Conservation (phyloP, 495 filamentous ascomycete species). For the Penicillium coprophilum region DNA sequence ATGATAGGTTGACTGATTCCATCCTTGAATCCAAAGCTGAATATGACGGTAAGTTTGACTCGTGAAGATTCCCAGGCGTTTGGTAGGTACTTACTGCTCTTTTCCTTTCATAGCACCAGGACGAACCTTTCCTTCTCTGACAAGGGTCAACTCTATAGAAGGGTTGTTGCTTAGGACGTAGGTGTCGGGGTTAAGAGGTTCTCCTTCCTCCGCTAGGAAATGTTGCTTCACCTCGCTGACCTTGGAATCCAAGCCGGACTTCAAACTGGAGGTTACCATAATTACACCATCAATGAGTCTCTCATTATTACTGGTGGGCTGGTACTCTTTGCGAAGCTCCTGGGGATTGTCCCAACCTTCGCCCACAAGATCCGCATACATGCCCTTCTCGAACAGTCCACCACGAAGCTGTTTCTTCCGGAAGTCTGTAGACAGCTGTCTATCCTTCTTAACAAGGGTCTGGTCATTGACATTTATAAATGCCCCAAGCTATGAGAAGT, state of each 20-base stretch:
- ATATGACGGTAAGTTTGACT: background rate
- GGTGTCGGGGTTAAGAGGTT: constrained; percentile 8
- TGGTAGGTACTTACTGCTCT: constrained; percentile 17
- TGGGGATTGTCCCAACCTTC: constrained; percentile 13
- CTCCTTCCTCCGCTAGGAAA: constrained; percentile 17
- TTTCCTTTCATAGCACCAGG: constrained; percentile 6
- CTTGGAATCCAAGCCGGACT: background rate
- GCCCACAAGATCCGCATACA: constrained; percentile 9
- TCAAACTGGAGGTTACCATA: constrained; percentile 12
- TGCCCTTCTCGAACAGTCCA: constrained; percentile 13
- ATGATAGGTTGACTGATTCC: constrained; percentile 33
- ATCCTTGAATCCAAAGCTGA: constrained; percentile 36
- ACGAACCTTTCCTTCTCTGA: constrained; percentile 1
- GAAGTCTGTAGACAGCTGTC: constrained; percentile 5
- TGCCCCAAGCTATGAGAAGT: constrained; percentile 1
- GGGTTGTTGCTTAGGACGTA: constrained; percentile 2
- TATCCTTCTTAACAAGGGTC: background rate
- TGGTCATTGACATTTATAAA: background rate
- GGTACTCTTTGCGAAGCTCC: constrained; percentile 5
- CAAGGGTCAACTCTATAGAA: background rate
- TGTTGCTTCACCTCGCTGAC: constrained; percentile 13
- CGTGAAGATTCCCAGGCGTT: background rate
- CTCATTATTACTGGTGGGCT: constrained; percentile 1
- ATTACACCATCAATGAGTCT: constrained; percentile 14
- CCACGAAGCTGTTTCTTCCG: constrained; percentile 2